phyloP scores from a whole-genome alignment of 495 filamentous ascomycete species.

The Wilcoxina mikolae region DNA sequence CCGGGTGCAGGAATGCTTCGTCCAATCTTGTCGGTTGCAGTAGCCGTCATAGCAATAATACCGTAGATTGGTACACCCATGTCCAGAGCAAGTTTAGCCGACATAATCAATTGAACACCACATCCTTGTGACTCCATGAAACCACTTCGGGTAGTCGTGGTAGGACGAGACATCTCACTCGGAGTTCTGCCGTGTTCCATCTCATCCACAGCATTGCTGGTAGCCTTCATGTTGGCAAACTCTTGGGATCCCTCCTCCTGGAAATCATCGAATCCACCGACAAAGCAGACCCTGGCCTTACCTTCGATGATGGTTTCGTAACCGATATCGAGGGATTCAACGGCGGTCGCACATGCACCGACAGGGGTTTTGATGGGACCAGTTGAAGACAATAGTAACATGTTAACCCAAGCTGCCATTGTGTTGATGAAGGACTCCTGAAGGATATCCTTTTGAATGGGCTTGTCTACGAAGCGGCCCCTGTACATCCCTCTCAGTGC shows the following conservation, averaged over 20 bases:
- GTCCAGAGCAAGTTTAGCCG: conserved; percentile 80
- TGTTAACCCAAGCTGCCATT: conserved; percentile 99
- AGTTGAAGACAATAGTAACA: conserved; percentile 90
- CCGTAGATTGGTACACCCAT: conserved; percentile 99
- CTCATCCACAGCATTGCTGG: conserved; percentile 90
- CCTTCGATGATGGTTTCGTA: conserved; percentile 96
- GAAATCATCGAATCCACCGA: conserved; percentile 98
- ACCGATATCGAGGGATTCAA: conserved; percentile 94
- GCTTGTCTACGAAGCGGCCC: conserved; percentile 90
- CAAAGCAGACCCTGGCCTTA: conserved; percentile 91
- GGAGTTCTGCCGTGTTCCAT: conserved; percentile 91
- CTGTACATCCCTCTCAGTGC: conserved; percentile 97
- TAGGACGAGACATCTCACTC: conserved; percentile 92
- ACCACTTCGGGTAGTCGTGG: conserved; percentile 87
- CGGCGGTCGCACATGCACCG: conserved; percentile 90
- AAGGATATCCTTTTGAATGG: conserved; percentile 96
- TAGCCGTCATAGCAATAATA: conserved; percentile 82
- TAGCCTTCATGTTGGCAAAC: conserved; percentile 99
- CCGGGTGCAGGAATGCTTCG: conserved; percentile 93
- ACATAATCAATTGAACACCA: conserved; percentile 98
- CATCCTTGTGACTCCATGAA: conserved; percentile 99
- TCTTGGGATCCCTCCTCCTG: conserved; percentile 98
- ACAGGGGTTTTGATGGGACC: conserved; percentile 98
- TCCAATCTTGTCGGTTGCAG: conserved; percentile 98
- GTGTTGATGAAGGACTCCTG: conserved; percentile 99